Percentiles rank a stretch among this genome's conserved stretches.
Conservation (phyloP, 106 monocot species). For the Dendrobium huoshanense region DNA sequence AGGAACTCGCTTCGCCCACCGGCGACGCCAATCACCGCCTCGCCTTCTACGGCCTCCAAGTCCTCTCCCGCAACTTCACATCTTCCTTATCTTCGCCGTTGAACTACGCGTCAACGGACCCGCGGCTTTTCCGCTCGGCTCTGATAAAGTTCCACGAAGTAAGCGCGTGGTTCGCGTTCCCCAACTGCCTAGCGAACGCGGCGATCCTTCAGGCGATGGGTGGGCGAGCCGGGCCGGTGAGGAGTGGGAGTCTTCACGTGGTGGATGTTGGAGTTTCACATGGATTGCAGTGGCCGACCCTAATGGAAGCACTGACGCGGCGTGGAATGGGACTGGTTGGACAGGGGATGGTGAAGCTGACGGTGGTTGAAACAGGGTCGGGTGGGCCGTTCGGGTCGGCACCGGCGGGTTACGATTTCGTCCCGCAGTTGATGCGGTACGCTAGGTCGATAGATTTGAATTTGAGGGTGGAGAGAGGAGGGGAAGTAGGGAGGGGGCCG, state of each 20-base stretch:
- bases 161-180: slow-evolving; percentile 83
- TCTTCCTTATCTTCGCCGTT: neutral
- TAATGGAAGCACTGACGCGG: slow-evolving; percentile 57
- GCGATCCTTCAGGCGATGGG: slow-evolving; percentile 34
- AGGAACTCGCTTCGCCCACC: slow-evolving; percentile 52
- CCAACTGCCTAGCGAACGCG: slow-evolving; percentile 68
- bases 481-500: neutral
- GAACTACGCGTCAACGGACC: slow-evolving; percentile 32
- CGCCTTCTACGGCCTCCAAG: slow-evolving; percentile 43
- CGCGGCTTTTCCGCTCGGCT: slow-evolving; percentile 44
- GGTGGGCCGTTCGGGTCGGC: slow-evolving; percentile 39
- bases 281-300: slow-evolving; percentile 80
- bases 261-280: slow-evolving; percentile 68
- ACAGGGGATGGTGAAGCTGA: slow-evolving; percentile 36
- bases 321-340: slow-evolving; percentile 13
- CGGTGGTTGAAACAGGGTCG: slow-evolving; percentile 23
- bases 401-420: slow-evolving; percentile 49
- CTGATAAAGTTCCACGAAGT: slow-evolving; percentile 68
- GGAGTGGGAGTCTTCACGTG: slow-evolving; percentile 36
- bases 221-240: slow-evolving; percentile 5
- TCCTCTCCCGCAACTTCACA: slow-evolving; percentile 19
- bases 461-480: slow-evolving; percentile 22
- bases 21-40: slow-evolving; percentile 82
- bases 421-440: slow-evolving; percentile 57
- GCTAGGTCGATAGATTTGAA: slow-evolving; percentile 55